These are phyloP conservation scores for Phytophthora pini DNA, from an alignment of 352 stramenopile genomes.

Conservation along the genomic window DNA sequence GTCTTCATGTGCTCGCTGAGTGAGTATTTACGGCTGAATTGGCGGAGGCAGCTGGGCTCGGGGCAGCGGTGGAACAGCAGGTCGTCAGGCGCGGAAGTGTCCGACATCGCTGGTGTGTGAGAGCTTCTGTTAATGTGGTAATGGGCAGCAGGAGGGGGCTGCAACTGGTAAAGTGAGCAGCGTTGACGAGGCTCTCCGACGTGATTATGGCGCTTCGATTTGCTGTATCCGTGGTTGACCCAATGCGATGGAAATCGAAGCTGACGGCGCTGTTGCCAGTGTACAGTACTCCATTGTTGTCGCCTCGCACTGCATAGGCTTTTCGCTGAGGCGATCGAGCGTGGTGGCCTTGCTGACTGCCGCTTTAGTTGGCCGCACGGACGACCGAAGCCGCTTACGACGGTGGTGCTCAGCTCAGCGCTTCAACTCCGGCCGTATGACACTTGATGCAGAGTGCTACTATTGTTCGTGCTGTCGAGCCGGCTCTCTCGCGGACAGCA, in stretches of 20 bases:
- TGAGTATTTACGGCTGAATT: slow-evolving; percentile 59
- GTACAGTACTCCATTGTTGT: slow-evolving; percentile 15
- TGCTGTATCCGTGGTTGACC: slow-evolving; percentile 12
- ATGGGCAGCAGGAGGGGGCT: slow-evolving; percentile 5
- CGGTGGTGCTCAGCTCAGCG: slow-evolving; percentile 15
- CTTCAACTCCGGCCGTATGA: slow-evolving; percentile 26
- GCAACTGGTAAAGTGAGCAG: slow-evolving; percentile 31
- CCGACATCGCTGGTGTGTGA: slow-evolving; percentile 22
- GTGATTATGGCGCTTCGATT: slow-evolving; percentile 29
- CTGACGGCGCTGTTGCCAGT: background rate
- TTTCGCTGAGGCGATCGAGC: slow-evolving; percentile 9
- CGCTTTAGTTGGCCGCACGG: slow-evolving; percentile 16
- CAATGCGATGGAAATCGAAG: slow-evolving; percentile 12
- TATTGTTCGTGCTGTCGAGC: slow-evolving; percentile 5
- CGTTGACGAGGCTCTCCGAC: background rate
- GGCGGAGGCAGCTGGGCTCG: slow-evolving; percentile 33
- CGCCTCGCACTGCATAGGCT: slow-evolving; percentile 15
- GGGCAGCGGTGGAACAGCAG: slow-evolving; percentile 34
- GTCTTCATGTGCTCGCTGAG: slow-evolving; percentile 64
- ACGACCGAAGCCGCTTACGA: background rate
- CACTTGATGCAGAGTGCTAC: slow-evolving; percentile 13
- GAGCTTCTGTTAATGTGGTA: slow-evolving; percentile 4
- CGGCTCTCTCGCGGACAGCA: slow-evolving; percentile 25
- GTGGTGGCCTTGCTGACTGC: slow-evolving; percentile 9
- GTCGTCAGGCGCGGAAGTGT: slow-evolving; percentile 20